Evolutionary conservation across 1,284 basidiomycete species (phyloP), one percentile per base, ranked within the genome.

Genomic region (Mycena sp.): DNA sequence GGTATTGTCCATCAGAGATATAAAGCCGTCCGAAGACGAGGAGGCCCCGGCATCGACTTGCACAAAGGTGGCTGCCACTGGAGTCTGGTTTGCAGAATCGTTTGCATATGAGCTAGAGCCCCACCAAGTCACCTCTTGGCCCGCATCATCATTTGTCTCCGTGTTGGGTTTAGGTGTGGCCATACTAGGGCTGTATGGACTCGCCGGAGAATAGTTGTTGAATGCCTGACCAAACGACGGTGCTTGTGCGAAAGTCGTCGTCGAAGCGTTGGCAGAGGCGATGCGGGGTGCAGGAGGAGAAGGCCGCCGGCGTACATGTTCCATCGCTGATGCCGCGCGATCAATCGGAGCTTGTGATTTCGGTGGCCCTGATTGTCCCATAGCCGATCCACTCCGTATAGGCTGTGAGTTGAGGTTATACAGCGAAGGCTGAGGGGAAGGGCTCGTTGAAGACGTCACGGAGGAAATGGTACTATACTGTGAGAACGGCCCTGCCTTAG

Each of bases 391-490:
- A 49, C 83, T 86, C 53, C 90, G 83, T 44, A 86, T 80, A 29
- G 77, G 62, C 51, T 64, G 62, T 28, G 62, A 72, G 62, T 82
- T 77, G 43, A 80, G 76, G 61, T 86, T 86, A 16, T 81, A 73
- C 23, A 81, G 72, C 0, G 87, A 87, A 6, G 88, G 89, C 53
- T 85, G 87, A 3, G 91, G 90, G 9, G 91, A 93, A 10, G 91
- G 86, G 45, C 86, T 85, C 11, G 87, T 85, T 11, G 91, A 93
- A 26, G 87, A 82, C 1, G 88, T 84, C 14, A 87, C 83, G 0
- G 95, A 95, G 1, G 97, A 95, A 69, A 99, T 98, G 17, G 95
- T 90, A 71, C 93, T 96, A 78, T 94, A 99, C 72, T 96, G 95
- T 21, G 95, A 90, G 78, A 99, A 99, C 7, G 97, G 94, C 0